Percentiles rank a stretch among this genome's conserved stretches.
Evolutionary conservation across 352 stramenopile species (phyloP).

Genomic region (Phytopythium montanum): DNA sequence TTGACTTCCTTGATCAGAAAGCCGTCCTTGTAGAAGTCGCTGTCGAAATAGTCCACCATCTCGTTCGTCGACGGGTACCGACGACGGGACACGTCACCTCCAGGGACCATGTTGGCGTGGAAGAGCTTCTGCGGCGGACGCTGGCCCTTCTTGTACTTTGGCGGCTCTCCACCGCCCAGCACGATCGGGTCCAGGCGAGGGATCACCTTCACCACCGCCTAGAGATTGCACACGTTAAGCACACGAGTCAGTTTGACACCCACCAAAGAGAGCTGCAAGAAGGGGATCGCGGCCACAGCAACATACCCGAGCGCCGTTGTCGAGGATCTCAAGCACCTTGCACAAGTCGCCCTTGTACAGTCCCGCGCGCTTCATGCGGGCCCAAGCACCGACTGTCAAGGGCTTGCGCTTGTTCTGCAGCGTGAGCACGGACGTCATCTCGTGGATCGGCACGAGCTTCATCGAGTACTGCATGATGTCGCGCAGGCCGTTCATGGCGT

Average conservation of each 20-base stretch:
- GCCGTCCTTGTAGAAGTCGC: constrained; percentile 86
- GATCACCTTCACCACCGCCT: constrained; percentile 86
- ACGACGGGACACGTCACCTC: constrained; percentile 56
- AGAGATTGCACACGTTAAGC: neutral
- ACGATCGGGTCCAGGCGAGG: constrained; percentile 77
- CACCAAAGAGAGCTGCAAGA: neutral
- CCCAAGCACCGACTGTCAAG: constrained; percentile 72
- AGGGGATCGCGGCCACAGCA: neutral
- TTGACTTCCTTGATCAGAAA: constrained; percentile 88
- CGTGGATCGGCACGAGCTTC: constrained; percentile 87
- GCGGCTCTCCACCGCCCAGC: constrained; percentile 64
- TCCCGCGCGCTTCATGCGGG: constrained; percentile 81
- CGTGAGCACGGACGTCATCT: constrained; percentile 89
- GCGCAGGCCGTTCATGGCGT: constrained; percentile 79
- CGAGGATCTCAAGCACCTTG: constrained; percentile 86
- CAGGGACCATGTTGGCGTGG: constrained; percentile 60
- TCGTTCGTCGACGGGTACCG: constrained; percentile 70
- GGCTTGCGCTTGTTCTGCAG: constrained; percentile 84
- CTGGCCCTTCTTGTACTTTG: constrained; percentile 89
- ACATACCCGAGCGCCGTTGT: constrained; percentile 74
- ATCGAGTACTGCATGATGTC: constrained; percentile 87
- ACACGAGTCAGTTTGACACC: neutral
- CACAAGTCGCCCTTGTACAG: constrained; percentile 87
- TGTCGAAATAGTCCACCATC: constrained; percentile 89
- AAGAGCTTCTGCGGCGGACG: constrained; percentile 86